Evolutionary conservation across 2,329 filamentous ascomycete genomes (phyloP).

Genomic region (Botrytis deweyae): DNA sequence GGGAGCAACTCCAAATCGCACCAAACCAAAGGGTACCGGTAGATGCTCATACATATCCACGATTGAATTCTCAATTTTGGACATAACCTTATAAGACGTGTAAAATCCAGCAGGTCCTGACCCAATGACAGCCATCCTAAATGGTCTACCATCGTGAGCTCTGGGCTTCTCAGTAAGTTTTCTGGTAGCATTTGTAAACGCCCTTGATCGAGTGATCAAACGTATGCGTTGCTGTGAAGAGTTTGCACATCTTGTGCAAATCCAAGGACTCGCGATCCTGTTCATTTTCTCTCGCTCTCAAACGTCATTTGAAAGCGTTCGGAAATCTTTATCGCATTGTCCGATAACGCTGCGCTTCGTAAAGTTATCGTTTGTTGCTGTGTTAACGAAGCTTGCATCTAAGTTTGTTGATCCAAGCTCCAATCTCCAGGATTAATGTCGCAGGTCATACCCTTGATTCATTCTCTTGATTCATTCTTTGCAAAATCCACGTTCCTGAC

Average conservation of each 20-base stretch:
- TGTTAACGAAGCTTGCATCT: constrained; percentile 35
- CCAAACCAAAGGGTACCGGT: constrained; percentile 88
- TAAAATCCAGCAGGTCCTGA: constrained; percentile 97
- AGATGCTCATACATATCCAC: constrained; percentile 97
- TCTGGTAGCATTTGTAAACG: constrained; percentile 16
- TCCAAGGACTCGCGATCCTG: constrained; percentile 28
- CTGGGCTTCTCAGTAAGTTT: constrained; percentile 32
- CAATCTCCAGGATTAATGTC: not conserved
- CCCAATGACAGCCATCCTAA: constrained; percentile 84
- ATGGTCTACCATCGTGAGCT: constrained; percentile 46
- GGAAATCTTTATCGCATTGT: constrained; percentile 27
- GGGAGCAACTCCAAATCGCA: constrained; percentile 93
- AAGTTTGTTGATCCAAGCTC: constrained; percentile 18
- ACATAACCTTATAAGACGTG: constrained; percentile 81
- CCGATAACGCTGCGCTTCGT: constrained; percentile 20
- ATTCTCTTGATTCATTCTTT: constrained; percentile 30
- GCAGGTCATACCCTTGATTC: constrained; percentile 26
- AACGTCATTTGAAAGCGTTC: constrained; percentile 26
- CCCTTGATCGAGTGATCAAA: constrained; percentile 3
- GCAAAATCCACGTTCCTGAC: constrained; percentile 28
- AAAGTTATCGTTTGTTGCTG: constrained; percentile 35
- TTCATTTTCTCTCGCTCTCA: constrained; percentile 30
- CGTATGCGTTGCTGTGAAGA: constrained; percentile 20
- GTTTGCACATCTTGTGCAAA: constrained; percentile 34
- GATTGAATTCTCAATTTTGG: constrained; percentile 65